Conservation (phyloP, 2,329 filamentous ascomycete species). For the Mycogone perniciosa region DNA sequence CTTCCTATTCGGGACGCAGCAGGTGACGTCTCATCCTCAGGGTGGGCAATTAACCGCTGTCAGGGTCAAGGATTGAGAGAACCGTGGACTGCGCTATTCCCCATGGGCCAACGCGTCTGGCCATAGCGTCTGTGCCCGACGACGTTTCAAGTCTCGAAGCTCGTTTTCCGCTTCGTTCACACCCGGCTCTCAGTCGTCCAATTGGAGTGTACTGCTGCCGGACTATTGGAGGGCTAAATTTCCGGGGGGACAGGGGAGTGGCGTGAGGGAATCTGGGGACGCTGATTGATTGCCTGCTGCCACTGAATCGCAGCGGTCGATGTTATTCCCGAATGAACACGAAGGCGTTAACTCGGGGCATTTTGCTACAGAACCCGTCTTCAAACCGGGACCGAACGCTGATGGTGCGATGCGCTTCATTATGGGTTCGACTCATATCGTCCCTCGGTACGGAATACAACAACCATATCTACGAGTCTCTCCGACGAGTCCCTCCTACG, state of each 20-base stretch:
- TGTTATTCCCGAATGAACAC: too few relatives aligned
- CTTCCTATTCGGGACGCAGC: conserved; percentile 1
- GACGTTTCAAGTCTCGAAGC: not conserved
- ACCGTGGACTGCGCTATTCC: not conserved
- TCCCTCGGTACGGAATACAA: too few relatives aligned
- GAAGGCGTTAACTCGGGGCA: too few relatives aligned
- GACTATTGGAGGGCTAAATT: conserved; percentile 16
- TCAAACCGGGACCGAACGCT: too few relatives aligned
- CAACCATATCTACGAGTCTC: too few relatives aligned
- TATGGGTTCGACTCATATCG: too few relatives aligned
- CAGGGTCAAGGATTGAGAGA: not conserved
- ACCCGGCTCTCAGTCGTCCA: conserved; percentile 3
- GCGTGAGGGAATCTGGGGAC: not conserved
- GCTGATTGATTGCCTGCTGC: too few relatives aligned
- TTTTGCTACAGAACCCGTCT: too few relatives aligned
- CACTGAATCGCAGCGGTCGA: too few relatives aligned
- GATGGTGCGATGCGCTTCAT: too few relatives aligned
- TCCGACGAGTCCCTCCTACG: too few relatives aligned
- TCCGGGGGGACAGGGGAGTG: conserved; percentile 11
- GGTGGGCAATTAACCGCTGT: not conserved
- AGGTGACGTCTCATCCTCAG: conserved; percentile 2
- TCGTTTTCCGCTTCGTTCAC: not conserved
- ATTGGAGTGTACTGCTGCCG: conserved; percentile 10
- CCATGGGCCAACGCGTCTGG: not conserved
- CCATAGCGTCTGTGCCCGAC: not conserved